Evolutionary conservation across 2,329 filamentous ascomycete genomes (phyloP), one percentile per base, ranked within the genome.

Genomic region (Berkeleyomyces basicola): DNA sequence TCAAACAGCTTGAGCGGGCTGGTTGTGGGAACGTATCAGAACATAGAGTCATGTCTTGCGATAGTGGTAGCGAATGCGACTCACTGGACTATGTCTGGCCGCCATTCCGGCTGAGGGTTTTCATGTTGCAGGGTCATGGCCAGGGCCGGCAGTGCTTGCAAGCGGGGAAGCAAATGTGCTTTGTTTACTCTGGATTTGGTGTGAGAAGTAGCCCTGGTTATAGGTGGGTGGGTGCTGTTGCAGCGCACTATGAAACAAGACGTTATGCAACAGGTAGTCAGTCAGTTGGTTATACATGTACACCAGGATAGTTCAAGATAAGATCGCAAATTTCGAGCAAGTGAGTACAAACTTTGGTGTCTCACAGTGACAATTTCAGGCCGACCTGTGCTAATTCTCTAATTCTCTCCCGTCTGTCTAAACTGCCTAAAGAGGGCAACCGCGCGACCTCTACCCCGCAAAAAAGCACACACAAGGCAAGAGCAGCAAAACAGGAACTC

Each of bases 1-100:
- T 82, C 78, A 67, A 85, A 85, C 59, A 85, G 74, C 67, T 79
- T 80, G 66, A 83, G 75, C 7, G 81, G 81, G 69, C 82, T 83
- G 62, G 5, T 53, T 11, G 49, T 31, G 51, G 23, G 31, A n/a
- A 43, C 16, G 2, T 5, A 36, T 40, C n/a, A 58, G 55, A 11
- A 31, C 33, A 53, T 53, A 23, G 31, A 6, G 37, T 53, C 44
- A 16, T 23, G 10, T 7, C 6, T 23, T 11, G 10, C 51, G 9
- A 39, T 2, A 7, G 36, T 43, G 37, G 42, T 23, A 53, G 44
- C 16, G 33, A 33, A 33, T n/a, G 57, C n/a, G 33, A 64, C 63
- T 4, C 59, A 61, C 63, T 64, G 63, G 14, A 61, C 47, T 39
- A 64, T 64, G 44, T 55, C 63, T 23, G 63, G 59, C 36, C 23